A percentile compares a stretch with the other conserved stretches of the same genome.
These are phyloP conservation scores for Talaromyces nanjingensis DNA, from an alignment of 495 filamentous ascomycete species.

Conservation along the genomic window DNA sequence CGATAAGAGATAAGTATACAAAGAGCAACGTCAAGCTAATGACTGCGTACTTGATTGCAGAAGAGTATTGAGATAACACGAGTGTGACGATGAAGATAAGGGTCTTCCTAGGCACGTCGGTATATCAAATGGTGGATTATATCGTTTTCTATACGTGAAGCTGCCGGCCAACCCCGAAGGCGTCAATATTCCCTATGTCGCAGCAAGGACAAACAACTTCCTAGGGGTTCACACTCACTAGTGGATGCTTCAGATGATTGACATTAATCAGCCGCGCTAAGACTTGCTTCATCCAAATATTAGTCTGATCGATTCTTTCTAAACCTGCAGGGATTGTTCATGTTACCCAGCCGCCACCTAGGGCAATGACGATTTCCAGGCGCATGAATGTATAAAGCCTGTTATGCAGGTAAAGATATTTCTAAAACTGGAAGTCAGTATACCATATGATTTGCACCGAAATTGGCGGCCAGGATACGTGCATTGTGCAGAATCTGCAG, in stretches of 20 bases:
- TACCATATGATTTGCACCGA: neutral
- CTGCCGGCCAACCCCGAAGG: neutral
- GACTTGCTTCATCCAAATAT: neutral
- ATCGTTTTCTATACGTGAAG: constrained; percentile 1
- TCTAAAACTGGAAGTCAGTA: neutral
- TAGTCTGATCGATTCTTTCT: neutral
- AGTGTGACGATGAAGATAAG: neutral
- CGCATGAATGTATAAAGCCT: neutral
- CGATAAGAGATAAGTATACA: neutral
- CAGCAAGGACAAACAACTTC: neutral
- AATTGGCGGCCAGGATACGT: too few species aligned
- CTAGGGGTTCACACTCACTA: neutral
- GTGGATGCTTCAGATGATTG: neutral
- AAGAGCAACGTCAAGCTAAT: neutral
- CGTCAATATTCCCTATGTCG: neutral
- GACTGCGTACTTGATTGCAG: neutral
- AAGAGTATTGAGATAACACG: neutral
- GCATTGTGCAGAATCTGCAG: neutral
- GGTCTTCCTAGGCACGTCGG: neutral
- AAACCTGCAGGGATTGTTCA: neutral
- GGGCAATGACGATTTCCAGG: neutral
- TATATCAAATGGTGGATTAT: neutral
- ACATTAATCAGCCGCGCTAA: neutral
- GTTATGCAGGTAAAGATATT: neutral
- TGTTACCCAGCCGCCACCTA: neutral